These are phyloP conservation scores for Penicillium simplicissimum DNA, from an alignment of 495 filamentous ascomycete species.

Conservation along the genomic window DNA sequence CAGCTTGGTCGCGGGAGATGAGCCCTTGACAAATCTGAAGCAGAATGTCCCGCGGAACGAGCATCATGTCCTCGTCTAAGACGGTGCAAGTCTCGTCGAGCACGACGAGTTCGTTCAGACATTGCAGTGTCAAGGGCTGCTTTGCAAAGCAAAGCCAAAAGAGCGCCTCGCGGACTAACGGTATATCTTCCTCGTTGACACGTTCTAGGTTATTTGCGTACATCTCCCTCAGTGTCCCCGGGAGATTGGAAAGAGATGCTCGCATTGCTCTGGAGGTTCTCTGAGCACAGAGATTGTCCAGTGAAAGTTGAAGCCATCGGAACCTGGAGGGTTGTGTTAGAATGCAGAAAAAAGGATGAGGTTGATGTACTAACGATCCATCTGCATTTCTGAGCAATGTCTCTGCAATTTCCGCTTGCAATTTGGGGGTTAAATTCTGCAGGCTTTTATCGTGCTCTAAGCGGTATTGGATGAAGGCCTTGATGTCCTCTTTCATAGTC, in stretches of 20 bases:
- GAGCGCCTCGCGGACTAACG: slow-evolving; percentile 20
- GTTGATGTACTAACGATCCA: slow-evolving; percentile 22
- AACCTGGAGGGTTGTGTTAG: slow-evolving; percentile 16
- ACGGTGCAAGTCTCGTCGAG: slow-evolving; percentile 15
- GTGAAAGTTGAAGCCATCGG: slow-evolving; percentile 29
- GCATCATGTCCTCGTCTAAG: slow-evolving; percentile 28
- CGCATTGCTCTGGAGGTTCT: slow-evolving; percentile 24
- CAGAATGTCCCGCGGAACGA: slow-evolving; percentile 24
- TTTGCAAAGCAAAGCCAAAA: slow-evolving; percentile 25
- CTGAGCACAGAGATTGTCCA: slow-evolving; percentile 23
- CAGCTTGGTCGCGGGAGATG: slow-evolving; percentile 17
- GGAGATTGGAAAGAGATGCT: slow-evolving; percentile 18
- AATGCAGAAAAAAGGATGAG: background rate
- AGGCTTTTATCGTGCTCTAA: slow-evolving; percentile 13
- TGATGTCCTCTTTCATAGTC: slow-evolving; percentile 19
- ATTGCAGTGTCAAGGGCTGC: slow-evolving; percentile 11
- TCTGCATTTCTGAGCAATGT: slow-evolving; percentile 18
- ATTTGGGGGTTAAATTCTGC: slow-evolving; percentile 7
- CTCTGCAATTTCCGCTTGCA: slow-evolving; percentile 19
- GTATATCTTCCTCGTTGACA: slow-evolving; percentile 16
- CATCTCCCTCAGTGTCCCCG: slow-evolving; percentile 23
- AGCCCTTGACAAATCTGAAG: slow-evolving; percentile 26
- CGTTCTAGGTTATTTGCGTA: slow-evolving; percentile 23
- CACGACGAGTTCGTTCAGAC: slow-evolving; percentile 22
- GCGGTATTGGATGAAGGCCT: slow-evolving; percentile 19